A percentile compares a stretch with the other conserved stretches of the same genome.
Evolutionary conservation across 306 rosid genomes (phyloP).

Genomic region (Vigna trinervia): DNA sequence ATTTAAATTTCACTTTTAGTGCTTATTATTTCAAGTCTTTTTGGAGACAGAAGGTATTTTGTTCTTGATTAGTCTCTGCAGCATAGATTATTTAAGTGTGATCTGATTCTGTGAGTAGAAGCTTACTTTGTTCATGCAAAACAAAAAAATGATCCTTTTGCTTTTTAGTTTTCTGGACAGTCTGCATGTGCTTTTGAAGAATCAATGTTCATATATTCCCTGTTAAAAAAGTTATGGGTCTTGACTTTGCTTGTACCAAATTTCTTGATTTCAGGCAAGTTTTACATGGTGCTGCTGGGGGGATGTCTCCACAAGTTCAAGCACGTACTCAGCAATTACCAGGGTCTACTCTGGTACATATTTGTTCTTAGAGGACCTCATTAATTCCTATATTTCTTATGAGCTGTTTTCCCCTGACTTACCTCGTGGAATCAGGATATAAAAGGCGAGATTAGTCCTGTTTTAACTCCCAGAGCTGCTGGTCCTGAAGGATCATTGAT

Average conservation of each 20-base stretch:
- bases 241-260: constrained; percentile 39
- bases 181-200: constrained; percentile 33
- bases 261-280: constrained; percentile 78
- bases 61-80: constrained; percentile 15
- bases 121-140: constrained; percentile 11
- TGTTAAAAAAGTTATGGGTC: constrained; percentile 30
- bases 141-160: not conserved
- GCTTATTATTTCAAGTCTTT: constrained; percentile 24
- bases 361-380: constrained; percentile 30
- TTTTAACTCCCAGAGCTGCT: constrained; percentile 87
- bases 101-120: constrained; percentile 17
- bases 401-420: constrained; percentile 46
- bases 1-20: constrained; percentile 21
- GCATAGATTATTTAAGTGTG: constrained; percentile 16
- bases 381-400: constrained; percentile 37
- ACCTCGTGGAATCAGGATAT: constrained; percentile 68
- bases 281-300: constrained; percentile 84
- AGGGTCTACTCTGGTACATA: constrained; percentile 82
- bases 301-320: constrained; percentile 96
- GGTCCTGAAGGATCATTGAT: constrained; percentile 92
- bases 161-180: constrained; percentile 7
- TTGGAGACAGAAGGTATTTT: constrained; percentile 18
- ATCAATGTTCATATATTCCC: not conserved
- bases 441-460: constrained; percentile 89
- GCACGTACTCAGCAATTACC: constrained; percentile 85